phyloP scores from a whole-genome alignment of 1,139 yeast species.

The Pichia kudriavzevii region DNA sequence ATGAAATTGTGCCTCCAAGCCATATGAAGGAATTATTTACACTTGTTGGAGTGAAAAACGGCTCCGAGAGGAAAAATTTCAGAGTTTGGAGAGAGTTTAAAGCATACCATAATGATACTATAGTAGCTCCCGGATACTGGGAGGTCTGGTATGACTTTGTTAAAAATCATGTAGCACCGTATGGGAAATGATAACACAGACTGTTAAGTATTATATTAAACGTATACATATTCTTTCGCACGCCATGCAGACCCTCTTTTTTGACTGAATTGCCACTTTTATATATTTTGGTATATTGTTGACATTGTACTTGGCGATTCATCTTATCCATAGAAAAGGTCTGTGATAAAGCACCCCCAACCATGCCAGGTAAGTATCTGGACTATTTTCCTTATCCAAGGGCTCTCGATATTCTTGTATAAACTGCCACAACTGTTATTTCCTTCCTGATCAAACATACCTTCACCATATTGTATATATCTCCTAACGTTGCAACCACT shows the following conservation, averaged over 20 bases:
- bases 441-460: slow-evolving; percentile 73
- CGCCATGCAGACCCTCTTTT: no score
- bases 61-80: slow-evolving; percentile 5
- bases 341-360: slow-evolving; percentile 53
- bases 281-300: no score
- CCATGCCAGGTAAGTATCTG: slow-evolving; percentile 65
- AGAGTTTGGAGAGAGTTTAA: slow-evolving; percentile 49
- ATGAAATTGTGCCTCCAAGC: slow-evolving; percentile 85
- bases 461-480: slow-evolving; percentile 75
- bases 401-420: slow-evolving; percentile 45
- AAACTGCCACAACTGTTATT: slow-evolving; percentile 53
- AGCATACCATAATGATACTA: slow-evolving; percentile 76
- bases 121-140: slow-evolving; percentile 71
- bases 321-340: slow-evolving; percentile 49
- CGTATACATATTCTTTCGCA: no score
- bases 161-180: slow-evolving; percentile 23
- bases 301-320: no score
- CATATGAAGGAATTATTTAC: slow-evolving; percentile 66
- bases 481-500: slow-evolving; percentile 72
- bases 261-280: no score
- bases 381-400: slow-evolving; percentile 33
- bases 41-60: slow-evolving; percentile 35
- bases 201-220: background rate
- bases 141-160: slow-evolving; percentile 53
- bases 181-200: slow-evolving; percentile 15